Evolutionary conservation across 306 rosid species (phyloP).

Genomic region (Gastrolobium villosum): DNA sequence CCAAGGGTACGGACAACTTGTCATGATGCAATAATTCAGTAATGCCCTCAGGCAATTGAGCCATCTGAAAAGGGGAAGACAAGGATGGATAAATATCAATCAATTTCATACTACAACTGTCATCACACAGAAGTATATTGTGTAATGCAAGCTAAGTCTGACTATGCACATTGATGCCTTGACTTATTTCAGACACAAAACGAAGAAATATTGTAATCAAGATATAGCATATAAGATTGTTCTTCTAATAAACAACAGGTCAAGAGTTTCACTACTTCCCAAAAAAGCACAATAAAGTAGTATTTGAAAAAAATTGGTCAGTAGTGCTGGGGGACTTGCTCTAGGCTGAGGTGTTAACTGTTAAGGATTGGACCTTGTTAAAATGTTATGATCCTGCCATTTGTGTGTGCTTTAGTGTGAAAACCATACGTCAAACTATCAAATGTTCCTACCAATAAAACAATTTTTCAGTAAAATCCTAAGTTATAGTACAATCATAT

Average conservation of each 20-base stretch:
- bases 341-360: background rate
- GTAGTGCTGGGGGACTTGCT: background rate
- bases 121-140: slow-evolving; percentile 26
- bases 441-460: background rate
- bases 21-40: slow-evolving; percentile 93
- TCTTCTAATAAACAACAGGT: slow-evolving; percentile 6
- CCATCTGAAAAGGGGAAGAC: slow-evolving; percentile 82
- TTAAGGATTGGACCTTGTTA: slow-evolving; percentile 4
- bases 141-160: slow-evolving; percentile 33
- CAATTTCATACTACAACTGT: slow-evolving; percentile 30
- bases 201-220: slow-evolving; percentile 33
- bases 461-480: slow-evolving; percentile 7
- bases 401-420: background rate
- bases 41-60: slow-evolving; percentile 94
- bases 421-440: background rate
- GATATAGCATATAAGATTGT: background rate
- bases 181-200: slow-evolving; percentile 33
- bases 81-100: slow-evolving; percentile 43
- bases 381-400: background rate
- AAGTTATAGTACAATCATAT: background rate
- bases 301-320: background rate
- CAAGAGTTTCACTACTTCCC: background rate
- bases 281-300: background rate
- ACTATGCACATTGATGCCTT: slow-evolving; percentile 9
- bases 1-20: slow-evolving; percentile 82